Evolutionary conservation across 1,284 basidiomycete species (phyloP), one percentile per base, ranked within the genome.

Genomic region (Ustilago shanxiensis): DNA sequence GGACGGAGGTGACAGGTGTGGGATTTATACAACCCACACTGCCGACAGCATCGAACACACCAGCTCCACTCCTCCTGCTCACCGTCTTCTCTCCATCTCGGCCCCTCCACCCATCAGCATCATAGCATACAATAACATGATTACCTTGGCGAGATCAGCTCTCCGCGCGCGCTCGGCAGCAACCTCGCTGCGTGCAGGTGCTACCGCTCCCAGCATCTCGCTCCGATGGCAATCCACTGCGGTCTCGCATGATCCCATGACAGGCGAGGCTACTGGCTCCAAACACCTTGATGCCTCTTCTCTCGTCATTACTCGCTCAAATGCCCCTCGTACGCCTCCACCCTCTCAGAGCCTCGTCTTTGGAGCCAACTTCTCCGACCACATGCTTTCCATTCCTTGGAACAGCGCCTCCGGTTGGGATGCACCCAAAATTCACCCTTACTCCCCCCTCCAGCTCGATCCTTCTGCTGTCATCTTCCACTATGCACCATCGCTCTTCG

Each of bases 321-420:
- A 72, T 29, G 63, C 70, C 6, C 72, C 76, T 11, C 63, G 70
- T 14, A 59, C 60, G 9, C 76, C 72, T 3, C 79, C 79, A 2
- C 76, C 72, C n/a, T 69, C 68, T 18, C 72, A 73, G 24, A 49
- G 33, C 16, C 86, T 90, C 54, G 85, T 88, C 22, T 90, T 90
- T 69, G 89, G 89, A 9, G 86, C 87, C 63, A 89, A 88, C 26
- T 90, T 90, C 76, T 94, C 94, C 31, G 94, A 98, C 87, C 95
- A 98, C 87, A 98, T 98, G 95, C 88, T 98, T 53, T 90, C 89
- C 45, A 90, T 96, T 72, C 91, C 91, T 14, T 98, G 95, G 95
- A 89, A 89, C 63, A 87, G 88, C 22, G 83, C 88, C 10, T 88
- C 88, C 20, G 95, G 95, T 18, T 98, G 95, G 95, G 92, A 90